Evolutionary conservation across 2,329 filamentous ascomycete species (phyloP), one percentile per base, ranked within the genome.

Genomic region (Nannizziopsis barbatae): DNA sequence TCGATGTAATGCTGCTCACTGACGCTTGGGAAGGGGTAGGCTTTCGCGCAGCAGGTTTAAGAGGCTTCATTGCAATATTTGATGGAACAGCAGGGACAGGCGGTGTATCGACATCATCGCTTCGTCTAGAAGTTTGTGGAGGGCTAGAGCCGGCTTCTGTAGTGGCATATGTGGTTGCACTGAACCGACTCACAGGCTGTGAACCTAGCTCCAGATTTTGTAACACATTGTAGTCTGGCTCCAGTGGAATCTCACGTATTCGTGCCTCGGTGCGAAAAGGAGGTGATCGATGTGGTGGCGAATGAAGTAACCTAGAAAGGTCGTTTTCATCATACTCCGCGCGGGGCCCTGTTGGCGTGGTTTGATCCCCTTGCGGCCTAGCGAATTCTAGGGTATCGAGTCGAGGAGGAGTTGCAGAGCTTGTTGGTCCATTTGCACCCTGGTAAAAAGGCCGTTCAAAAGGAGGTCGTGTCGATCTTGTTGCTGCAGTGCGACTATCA

Each of bases 161-260:
- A 1, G 78, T 76, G 18, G 75, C 72, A 57, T 76, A 80, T 1
- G 79, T 83, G 6, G 77, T 80, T 53, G 76, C 69, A 63, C 79
- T 84, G 62, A 83, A 84, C 40, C 76, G 75, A 42, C 79, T 83
- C 2, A 69, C 63, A 5, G 77, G 76, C 49, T 77, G 73, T 10
- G 67, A 64, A 69, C 72, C 73, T 33, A 73, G 59, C 38, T 69
- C 64, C 42, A 67, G 54, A 20, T 61, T 56, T 22, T 61, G 56
- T 41, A 65, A 49, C 14, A 56, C 54, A 57, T 66, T 49, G 57
- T 65, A 55, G 56, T 61, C 51, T 48, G 62, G 47, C 57, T 47
- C 51, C 17, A 56, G 45, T 10, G 39, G 42, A 14, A 40, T 22
- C 8, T 39, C 40, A 20, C 32, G 47, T 12, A 43, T 44, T 4